Evolutionary conservation across 495 filamentous ascomycete genomes (phyloP), one percentile per base, ranked within the genome.

Genomic region (Immersiella caudata): DNA sequence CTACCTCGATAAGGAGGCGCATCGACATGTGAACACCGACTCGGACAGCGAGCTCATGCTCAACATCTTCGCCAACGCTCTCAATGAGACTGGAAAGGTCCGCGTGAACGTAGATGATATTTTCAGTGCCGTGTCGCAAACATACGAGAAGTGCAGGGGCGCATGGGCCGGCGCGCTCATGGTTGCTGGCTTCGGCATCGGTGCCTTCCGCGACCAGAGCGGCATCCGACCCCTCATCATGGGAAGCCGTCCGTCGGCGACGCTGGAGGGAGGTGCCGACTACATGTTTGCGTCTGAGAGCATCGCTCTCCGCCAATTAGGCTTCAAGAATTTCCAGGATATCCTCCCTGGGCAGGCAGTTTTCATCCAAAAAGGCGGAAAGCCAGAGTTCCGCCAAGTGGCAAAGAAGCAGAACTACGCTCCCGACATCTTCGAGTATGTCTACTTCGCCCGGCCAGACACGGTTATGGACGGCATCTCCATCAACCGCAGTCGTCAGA

Each of bases 231-330:
- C 95, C 0, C 83, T 99, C 60, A 85, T 93, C 50, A 82, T 97
- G 6, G 95, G 95, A 54, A 90, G 87, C 70, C 86, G 91, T 50
- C 85, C 86, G 3, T 91, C 90, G 0, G 72, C 76, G 21, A 86
- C 79, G 9, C 74, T 89, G n/a, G 81, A 84, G 62, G 84, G 87
- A 0, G 90, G 90, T 22, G 91, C 75, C 62, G 95, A 98, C 79
- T 99, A 97, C 80, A 96, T 98, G 91, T 88, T 99, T 83, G 92
- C 95, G 0, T 97, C 93, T n/a, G 95, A 99, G 79, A 95, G 91
- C 35, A 91, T 98, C 66, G 95, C 95, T 58, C 81, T 99, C 51
- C 86, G 89, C 62, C 93, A 97, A 73, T 87, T 96, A 35, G 94
- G 93, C 21, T 97, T 96, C 83, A 80, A 77, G 24, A 84, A 93